Evolutionary conservation across 192 early-diverging fungal genomes (phyloP).

Genomic region (Funneliformis geosporum): DNA sequence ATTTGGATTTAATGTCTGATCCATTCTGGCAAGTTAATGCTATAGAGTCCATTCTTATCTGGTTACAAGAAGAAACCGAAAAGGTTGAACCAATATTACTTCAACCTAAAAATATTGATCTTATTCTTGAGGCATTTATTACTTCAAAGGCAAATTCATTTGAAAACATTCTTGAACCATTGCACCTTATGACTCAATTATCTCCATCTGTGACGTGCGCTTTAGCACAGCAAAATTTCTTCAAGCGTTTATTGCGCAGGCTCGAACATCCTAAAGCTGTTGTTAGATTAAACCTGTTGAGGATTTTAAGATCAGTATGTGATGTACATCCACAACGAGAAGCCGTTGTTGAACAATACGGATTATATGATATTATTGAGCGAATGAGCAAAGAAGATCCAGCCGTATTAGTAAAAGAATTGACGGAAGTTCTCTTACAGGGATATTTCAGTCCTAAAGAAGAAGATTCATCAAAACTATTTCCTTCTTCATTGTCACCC

Average conservation of each 20-base stretch:
- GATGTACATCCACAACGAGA: slow-evolving; percentile 44
- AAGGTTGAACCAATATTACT: slow-evolving; percentile 43
- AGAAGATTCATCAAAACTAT: neutral
- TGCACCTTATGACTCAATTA: slow-evolving; percentile 50
- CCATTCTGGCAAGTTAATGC: slow-evolving; percentile 61
- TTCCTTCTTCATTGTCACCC: neutral
- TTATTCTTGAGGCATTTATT: slow-evolving; percentile 46
- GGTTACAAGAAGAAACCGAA: slow-evolving; percentile 50
- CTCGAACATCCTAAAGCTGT: slow-evolving; percentile 50
- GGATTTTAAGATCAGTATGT: slow-evolving; percentile 48
- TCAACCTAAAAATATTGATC: slow-evolving; percentile 38
- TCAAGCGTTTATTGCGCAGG: slow-evolving; percentile 39
- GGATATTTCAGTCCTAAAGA: slow-evolving; percentile 9
- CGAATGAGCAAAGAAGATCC: slow-evolving; percentile 47
- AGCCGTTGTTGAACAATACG: slow-evolving; percentile 39
- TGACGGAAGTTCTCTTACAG: slow-evolving; percentile 46
- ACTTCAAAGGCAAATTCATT: slow-evolving; percentile 53
- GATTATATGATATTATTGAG: slow-evolving; percentile 36
- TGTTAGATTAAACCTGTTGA: slow-evolving; percentile 53
- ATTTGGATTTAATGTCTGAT: slow-evolving; percentile 54
- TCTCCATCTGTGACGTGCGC: slow-evolving; percentile 40
- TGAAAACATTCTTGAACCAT: slow-evolving; percentile 55
- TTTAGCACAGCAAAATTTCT: slow-evolving; percentile 43
- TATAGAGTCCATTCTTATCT: slow-evolving; percentile 58
- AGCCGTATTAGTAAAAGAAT: slow-evolving; percentile 51